Base-by-base conservation (phyloP, 2,329 filamentous ascomycete genomes). In the Arthrobotrys sphaeroides region DNA sequence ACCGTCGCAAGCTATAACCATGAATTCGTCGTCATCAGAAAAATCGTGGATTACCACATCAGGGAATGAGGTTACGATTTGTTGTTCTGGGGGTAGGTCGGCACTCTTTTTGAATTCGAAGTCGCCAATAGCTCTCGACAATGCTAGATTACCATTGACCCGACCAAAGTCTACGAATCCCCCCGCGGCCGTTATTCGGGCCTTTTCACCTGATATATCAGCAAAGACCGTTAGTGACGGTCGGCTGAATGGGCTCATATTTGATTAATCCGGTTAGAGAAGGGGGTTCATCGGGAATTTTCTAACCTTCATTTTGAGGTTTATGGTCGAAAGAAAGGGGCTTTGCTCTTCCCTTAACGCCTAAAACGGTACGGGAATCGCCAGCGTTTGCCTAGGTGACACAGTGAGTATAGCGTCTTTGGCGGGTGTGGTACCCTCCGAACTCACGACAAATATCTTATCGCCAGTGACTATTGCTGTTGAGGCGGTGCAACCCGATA, bases 101-200 rank as follows among this genome's bases (percentile, higher is more conserved):
- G 94, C 92, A 83, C 93, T 97, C 88, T 98, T 98, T 88, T 99
- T 99, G 88, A 99, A 99, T 83, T 99, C 95, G 82, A 99, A 99
- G 83, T 99, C 95, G 80, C 95, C 95, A 83, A 99, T 97, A 80
- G 95, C 95, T 83, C 95, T 91, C 77, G 95, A 99, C 77, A 99
- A 87, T 51, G 95, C 95, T 49, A 99, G 89, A 83, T 99, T 99
- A 82, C 95, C 95, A 83, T 99, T 99, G 80, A 99, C 95, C 82
- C 95, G 92, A 78, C 95, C 95, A 82, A 98, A 99, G 83, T 99
- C 95, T 81, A 99, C 95, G 80, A 98, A 98, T 57, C 95, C 95
- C 82, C 95, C 95, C 47, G 95, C 95, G 70, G 94, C 94, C 81
- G 90, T 94, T 81, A 99, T 99, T 81, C 95, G 90, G 78, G 94